These are phyloP conservation scores for Globisporangium mamillatum DNA, from an alignment of 352 stramenopile species.

Conservation along the genomic window DNA sequence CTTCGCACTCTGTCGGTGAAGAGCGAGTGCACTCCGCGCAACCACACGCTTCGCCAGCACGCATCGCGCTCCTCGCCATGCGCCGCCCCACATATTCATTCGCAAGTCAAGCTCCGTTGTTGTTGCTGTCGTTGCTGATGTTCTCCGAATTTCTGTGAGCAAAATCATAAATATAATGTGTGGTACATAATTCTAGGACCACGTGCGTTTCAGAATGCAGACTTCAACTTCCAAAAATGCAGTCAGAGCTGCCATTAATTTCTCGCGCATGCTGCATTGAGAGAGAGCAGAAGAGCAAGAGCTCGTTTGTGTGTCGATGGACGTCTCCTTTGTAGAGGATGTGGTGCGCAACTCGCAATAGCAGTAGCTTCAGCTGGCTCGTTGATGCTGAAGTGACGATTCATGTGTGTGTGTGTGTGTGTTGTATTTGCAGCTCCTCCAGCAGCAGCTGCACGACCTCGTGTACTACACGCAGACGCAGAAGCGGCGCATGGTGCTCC, in stretches of 20 bases:
- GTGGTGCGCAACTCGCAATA: not conserved
- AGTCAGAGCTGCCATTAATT: not conserved
- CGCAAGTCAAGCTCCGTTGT: not conserved
- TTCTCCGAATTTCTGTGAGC: constrained; percentile 2
- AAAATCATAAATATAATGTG: constrained; percentile 1
- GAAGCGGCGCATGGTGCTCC: constrained; percentile 39
- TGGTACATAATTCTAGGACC: not conserved
- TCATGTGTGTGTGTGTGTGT: not conserved
- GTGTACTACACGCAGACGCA: constrained; percentile 46
- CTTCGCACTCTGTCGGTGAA: constrained; percentile 1
- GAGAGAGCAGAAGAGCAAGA: not conserved
- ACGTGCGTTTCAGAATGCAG: not conserved
- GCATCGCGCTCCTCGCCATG: not conserved
- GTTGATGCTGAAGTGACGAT: not conserved
- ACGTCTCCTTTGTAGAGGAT: constrained; percentile 16
- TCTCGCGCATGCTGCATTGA: not conserved
- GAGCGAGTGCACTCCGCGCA: not conserved
- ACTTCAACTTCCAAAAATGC: constrained; percentile 15
- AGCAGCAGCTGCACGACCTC: constrained; percentile 70
- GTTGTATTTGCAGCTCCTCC: constrained; percentile 26
- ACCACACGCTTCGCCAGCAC: constrained; percentile 4
- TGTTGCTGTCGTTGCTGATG: not conserved
- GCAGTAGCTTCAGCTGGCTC: not conserved
- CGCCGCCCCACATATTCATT: constrained; percentile 7
- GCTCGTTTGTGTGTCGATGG: constrained; percentile 3